Evolutionary conservation across 2,329 filamentous ascomycete species (phyloP).

Genomic region (Chrysoporthe puriensis): DNA sequence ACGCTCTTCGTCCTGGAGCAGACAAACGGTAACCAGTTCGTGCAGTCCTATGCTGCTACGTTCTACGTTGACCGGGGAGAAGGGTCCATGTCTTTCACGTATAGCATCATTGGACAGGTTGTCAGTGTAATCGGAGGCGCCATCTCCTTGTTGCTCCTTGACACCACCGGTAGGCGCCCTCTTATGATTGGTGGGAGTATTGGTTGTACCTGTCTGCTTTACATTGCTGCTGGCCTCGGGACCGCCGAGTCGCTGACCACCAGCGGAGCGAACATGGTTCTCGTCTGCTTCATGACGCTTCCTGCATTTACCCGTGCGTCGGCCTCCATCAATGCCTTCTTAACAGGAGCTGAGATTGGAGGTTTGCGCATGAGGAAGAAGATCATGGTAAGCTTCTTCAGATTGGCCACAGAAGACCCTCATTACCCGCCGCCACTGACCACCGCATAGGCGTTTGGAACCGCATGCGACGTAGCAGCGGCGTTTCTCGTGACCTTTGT

Average conservation of each 20-base stretch:
- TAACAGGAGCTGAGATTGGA: conserved; percentile 20
- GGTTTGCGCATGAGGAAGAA: conserved; percentile 23
- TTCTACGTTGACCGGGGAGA: conserved; percentile 13
- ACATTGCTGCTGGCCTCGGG: conserved; percentile 17
- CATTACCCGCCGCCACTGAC: not conserved
- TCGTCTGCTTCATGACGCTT: conserved; percentile 17
- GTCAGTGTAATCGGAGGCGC: conserved; percentile 7
- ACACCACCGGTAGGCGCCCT: not conserved
- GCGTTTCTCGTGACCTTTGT: conserved; percentile 25
- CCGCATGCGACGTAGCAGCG: conserved; percentile 16
- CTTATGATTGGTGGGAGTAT: conserved; percentile 3
- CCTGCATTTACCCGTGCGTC: conserved; percentile 14
- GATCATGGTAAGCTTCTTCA: conserved; percentile 5
- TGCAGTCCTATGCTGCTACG: conserved; percentile 16
- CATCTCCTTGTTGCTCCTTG: not conserved
- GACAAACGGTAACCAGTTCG: conserved; percentile 17
- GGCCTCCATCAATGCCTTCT: conserved; percentile 15
- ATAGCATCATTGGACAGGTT: conserved; percentile 13
- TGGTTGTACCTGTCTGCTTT: conserved; percentile 8
- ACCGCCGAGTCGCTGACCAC: conserved; percentile 1
- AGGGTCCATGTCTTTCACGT: conserved; percentile 18
- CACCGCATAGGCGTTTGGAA: conserved; percentile 12
- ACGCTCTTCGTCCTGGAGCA: conserved; percentile 6
- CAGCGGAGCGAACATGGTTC: conserved; percentile 12
- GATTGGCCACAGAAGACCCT: not conserved